Evolutionary conservation across 73 alveolate species (phyloP).

Genomic region (Effrenium voratum): DNA sequence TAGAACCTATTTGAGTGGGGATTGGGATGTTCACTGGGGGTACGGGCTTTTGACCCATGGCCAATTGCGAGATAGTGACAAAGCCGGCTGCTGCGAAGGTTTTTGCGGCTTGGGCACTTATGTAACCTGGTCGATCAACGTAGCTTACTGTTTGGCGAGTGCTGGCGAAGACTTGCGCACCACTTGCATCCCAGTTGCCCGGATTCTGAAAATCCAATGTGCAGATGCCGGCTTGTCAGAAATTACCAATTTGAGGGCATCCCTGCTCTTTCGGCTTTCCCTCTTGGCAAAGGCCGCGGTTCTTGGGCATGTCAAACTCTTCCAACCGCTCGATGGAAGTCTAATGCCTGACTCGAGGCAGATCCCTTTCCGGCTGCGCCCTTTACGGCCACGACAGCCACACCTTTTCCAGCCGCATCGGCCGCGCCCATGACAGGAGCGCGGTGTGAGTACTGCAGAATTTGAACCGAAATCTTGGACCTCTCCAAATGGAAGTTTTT

Average conservation of each 20-base stretch:
- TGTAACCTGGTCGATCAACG: too few species aligned
- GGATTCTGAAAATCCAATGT: too few species aligned
- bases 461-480: too few species aligned
- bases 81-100: neutral
- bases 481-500: too few species aligned
- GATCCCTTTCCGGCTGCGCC: neutral
- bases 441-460: neutral
- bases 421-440: slow-evolving; percentile 1
- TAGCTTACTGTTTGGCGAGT: too few species aligned
- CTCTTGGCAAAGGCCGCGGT: neutral
- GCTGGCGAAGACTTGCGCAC: too few species aligned
- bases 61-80: neutral
- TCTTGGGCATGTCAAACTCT: neutral
- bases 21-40: neutral
- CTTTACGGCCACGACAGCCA: neutral
- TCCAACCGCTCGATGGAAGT: neutral
- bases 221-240: too few species aligned
- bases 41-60: neutral
- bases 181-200: too few species aligned
- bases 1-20: neutral
- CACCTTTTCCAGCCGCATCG: neutral
- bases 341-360: neutral
- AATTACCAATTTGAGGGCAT: neutral
- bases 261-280: neutral
- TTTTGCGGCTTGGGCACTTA: too few species aligned